phyloP scores from a whole-genome alignment of 768 basidiomycete genomes.

The Butyriboletus loyo region DNA sequence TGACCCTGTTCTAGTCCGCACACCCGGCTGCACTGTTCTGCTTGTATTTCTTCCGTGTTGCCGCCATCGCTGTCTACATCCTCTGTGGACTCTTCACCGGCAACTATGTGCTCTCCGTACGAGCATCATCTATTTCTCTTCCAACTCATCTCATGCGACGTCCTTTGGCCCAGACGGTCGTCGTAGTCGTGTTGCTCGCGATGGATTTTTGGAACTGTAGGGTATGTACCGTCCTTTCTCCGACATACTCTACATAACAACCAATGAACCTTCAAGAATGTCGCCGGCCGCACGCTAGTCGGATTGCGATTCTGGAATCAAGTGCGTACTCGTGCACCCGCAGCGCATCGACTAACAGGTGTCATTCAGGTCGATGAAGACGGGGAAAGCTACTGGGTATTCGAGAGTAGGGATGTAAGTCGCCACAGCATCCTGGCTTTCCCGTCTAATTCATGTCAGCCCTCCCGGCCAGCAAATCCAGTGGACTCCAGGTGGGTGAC shows the following conservation, averaged over 20 bases:
- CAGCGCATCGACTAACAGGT: neutral
- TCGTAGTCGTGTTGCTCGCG: constrained; percentile 88
- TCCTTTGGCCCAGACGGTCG: constrained; percentile 59
- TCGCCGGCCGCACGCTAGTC: constrained; percentile 89
- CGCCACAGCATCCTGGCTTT: neutral
- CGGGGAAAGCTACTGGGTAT: constrained; percentile 96
- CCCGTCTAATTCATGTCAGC: constrained; percentile 42
- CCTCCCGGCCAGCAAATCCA: constrained; percentile 83
- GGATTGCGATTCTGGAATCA: constrained; percentile 99
- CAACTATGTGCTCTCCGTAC: constrained; percentile 90
- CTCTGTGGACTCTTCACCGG: constrained; percentile 88
- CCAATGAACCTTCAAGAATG: constrained; percentile 58
- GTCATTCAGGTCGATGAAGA: constrained; percentile 82
- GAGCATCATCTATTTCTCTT: constrained; percentile 25
- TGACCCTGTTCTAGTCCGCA: constrained; percentile 53
- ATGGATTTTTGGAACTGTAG: constrained; percentile 99
- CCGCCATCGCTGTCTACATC: constrained; percentile 89
- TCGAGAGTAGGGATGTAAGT: constrained; percentile 92
- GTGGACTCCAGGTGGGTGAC: constrained; percentile 75
- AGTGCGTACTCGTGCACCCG: constrained; percentile 32
- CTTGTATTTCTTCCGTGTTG: constrained; percentile 82
- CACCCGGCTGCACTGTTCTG: constrained; percentile 84
- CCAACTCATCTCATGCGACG: neutral
- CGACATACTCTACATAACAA: neutral
- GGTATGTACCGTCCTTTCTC: constrained; percentile 40